These are phyloP conservation scores for Cercospora brassicicola DNA, from an alignment of 2,329 filamentous ascomycete genomes.

Conservation along the genomic window DNA sequence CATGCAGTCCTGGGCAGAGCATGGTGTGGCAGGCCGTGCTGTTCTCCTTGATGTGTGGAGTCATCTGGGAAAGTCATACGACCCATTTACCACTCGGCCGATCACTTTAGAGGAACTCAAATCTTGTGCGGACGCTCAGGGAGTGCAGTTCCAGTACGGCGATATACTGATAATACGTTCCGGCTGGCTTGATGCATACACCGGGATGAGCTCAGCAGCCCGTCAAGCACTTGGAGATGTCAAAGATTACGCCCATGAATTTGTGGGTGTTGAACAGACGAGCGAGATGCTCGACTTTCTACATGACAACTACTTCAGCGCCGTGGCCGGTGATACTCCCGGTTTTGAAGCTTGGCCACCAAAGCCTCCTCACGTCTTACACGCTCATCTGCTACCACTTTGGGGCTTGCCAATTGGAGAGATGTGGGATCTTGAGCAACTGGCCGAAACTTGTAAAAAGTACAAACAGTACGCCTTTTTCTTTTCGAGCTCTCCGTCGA, in stretches of 20 bases:
- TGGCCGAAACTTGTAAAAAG: conserved; percentile 36
- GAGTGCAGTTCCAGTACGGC: conserved; percentile 19
- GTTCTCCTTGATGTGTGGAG: conserved; percentile 17
- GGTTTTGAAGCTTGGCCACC: conserved; percentile 19
- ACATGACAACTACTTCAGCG: conserved; percentile 19
- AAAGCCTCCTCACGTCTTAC: conserved; percentile 16
- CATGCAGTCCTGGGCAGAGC: conserved; percentile 16
- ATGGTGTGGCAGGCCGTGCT: conserved; percentile 17
- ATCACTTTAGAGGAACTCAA: neutral
- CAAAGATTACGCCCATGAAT: conserved; percentile 11
- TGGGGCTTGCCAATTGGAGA: conserved; percentile 37
- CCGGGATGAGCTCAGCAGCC: neutral
- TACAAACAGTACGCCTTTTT: conserved; percentile 36
- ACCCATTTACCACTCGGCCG: neutral
- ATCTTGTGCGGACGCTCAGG: neutral
- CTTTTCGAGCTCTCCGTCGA: conserved; percentile 26
- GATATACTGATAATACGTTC: conserved; percentile 22
- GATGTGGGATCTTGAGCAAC: conserved; percentile 39
- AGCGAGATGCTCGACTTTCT: conserved; percentile 16
- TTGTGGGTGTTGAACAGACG: conserved; percentile 15
- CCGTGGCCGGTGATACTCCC: conserved; percentile 19
- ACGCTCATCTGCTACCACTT: conserved; percentile 26
- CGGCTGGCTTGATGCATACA: neutral
- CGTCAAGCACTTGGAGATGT: conserved; percentile 17
- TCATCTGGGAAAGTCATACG: conserved; percentile 9